Base-by-base conservation (phyloP, 345 rosid genomes). In the Brassica incana region DNA sequence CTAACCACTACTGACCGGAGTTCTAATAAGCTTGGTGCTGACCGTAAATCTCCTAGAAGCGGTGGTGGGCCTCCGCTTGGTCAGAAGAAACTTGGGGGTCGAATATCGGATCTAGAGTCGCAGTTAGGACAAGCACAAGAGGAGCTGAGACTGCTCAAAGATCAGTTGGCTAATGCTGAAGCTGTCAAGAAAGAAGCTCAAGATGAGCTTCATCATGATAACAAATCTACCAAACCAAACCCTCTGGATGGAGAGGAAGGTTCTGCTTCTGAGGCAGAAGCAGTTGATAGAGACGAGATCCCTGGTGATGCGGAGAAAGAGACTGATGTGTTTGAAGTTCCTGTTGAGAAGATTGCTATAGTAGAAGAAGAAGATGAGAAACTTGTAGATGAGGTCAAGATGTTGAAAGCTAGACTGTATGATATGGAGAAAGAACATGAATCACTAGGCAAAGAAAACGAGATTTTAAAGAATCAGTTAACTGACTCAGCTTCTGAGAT, bases 91-190 rank as follows among this genome's bases (percentile, higher is more conserved):
- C 90, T 95, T 8, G 95, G 97, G 8, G 85, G 92, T 0, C 88
- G 99, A 35, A 88, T 95, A 77, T 91, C 95, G 0, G 92, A 90
- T 84, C 85, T 92, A 59, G 99, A 95, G 81, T 88, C 92, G 18
- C 99, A 95, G 80, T 91, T 95, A 54, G 92, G 90, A 74, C 99
- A 92, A 76, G 99, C 97, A 14, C 97, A 92, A 80, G 86, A 81
- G 43, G 97, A 92, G 85, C 90, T 95, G 35, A 91, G 91, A 87
- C 64, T 58, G 82, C 84, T 95, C 71, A 95, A 91, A 81, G 84
- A 86, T 15, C 97, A 92, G 85, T 71, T 94, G 83, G 88, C 71
- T 54, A 88, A 88, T 32, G 97, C 97, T 18, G 97, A 91, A 83
- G 95, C 97, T 77, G 97, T 92, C 65, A 94, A 88, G 88, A 88